Conservation (phyloP, 2,329 filamentous ascomycete genomes). For the Paracamarosporium sp. region DNA sequence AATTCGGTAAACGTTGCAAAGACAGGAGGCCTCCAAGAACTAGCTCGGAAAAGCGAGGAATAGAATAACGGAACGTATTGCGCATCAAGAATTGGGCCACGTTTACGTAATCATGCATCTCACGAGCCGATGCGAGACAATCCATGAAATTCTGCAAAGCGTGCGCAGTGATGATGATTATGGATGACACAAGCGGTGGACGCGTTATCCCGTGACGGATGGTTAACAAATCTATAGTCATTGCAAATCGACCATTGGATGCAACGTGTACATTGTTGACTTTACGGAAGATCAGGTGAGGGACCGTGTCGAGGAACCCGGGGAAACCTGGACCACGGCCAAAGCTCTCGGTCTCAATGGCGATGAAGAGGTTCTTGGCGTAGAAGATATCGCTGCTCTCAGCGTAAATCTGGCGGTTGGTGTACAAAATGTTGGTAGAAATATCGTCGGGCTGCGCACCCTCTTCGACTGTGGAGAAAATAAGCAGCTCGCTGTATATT, state of each 20-base stretch:
- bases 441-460: neutral
- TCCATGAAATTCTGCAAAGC: conserved; percentile 2
- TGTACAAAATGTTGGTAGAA: conserved; percentile 14
- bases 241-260: conserved; percentile 12
- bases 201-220: neutral
- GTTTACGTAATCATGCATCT: too few species aligned
- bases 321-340: neutral
- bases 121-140: neutral
- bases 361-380: conserved; percentile 14
- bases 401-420: conserved; percentile 16
- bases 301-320: neutral
- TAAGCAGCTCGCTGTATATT: conserved; percentile 16
- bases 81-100: conserved; percentile 2
- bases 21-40: conserved; percentile 10
- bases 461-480: conserved; percentile 6
- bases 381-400: conserved; percentile 19
- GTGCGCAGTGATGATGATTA: conserved; percentile 5
- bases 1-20: neutral
- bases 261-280: neutral
- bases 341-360: conserved; percentile 1
- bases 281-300: neutral
- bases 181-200: neutral
- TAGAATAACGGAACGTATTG: conserved; percentile 15
- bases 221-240: conserved; percentile 7
- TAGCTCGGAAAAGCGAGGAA: conserved; percentile 10